Evolutionary conservation across 495 filamentous ascomycete genomes (phyloP).

Genomic region (Neurospora intermedia): DNA sequence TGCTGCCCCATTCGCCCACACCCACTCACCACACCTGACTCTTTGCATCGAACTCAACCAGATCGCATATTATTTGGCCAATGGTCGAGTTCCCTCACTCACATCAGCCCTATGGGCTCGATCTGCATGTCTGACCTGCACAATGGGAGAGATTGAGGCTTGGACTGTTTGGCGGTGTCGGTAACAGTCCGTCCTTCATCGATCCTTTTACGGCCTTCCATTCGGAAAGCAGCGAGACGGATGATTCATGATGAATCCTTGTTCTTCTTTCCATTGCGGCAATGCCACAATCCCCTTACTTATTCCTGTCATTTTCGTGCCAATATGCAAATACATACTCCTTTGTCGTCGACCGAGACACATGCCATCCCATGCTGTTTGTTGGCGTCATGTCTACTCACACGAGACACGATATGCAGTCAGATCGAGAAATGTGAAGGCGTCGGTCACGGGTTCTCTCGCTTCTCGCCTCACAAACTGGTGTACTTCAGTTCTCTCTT

Average conservation of each 20-base stretch:
- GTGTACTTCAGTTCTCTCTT: background rate
- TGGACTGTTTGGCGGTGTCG: background rate
- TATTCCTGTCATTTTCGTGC: too few relatives aligned
- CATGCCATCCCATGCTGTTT: background rate
- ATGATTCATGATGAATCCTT: too few relatives aligned
- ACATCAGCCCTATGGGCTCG: background rate
- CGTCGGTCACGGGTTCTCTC: background rate
- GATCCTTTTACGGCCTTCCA: background rate
- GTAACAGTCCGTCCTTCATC: background rate
- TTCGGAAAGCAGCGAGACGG: background rate
- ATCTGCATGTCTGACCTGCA: background rate
- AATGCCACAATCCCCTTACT: too few relatives aligned
- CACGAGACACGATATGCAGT: background rate
- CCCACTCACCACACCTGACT: background rate
- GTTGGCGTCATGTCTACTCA: background rate
- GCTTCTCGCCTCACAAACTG: background rate
- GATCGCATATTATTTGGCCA: background rate
- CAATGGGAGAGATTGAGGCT: background rate
- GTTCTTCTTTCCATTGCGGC: too few relatives aligned
- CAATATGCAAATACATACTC: background rate
- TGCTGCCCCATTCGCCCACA: background rate
- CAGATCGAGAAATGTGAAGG: background rate
- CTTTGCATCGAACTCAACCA: background rate
- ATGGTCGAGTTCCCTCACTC: background rate
- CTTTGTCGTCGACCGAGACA: background rate